Base-by-base conservation (phyloP, 2,329 filamentous ascomycete genomes). In the Hawksworthiomyces lignivorus region DNA sequence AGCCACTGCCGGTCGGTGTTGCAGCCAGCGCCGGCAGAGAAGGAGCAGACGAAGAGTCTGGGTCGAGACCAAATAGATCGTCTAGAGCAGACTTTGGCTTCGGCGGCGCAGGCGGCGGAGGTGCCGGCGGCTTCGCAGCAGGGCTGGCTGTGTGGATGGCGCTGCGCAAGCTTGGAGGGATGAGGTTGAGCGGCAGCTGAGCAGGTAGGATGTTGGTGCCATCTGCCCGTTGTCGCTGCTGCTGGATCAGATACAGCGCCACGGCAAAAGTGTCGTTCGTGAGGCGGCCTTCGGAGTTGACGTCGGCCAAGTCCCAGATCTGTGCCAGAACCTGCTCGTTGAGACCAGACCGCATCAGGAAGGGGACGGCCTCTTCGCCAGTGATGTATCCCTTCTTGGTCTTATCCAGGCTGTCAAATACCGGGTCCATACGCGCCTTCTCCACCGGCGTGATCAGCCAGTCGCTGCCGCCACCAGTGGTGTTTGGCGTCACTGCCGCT, bases 261-360 rank as follows among this genome's bases (percentile, higher is more conserved):
- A 98, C 88, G 0, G 92, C 88, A 58, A 98, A 98, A 54, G 95
- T 89, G 52, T 98, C 92, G 53, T 78, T 80, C 35, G 75, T 88
- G 43, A 98, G 69, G 44, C 84, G 82, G 10, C 92, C 92, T 52
- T 89, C 84, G 7, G 87, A 92, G 56, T 87, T 87, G 62, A 96
- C 87, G 62, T 98, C 92, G 12, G 92, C 84, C 22, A 98, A 76
- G 60, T 98, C 92, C 92, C 92, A 98, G 49, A 98, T 94, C 54
- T 94, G 86, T 22, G 92, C 92, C 40, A 98, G 70, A 9, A 78
- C 79, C 54, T 96, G 90, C 58, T 97, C 90, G 1, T 87, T 78
- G 12, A 98, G 72, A 44, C 86, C 84, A 1, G 90, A 95, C 61
- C 95, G 88, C 58, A 85, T 90, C 61, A 98, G 87, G 65, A 97